Percentiles rank a stretch among this genome's conserved stretches.
phyloP scores from a whole-genome alignment of 2,329 filamentous ascomycete species.

The Ascomycota sp. region DNA sequence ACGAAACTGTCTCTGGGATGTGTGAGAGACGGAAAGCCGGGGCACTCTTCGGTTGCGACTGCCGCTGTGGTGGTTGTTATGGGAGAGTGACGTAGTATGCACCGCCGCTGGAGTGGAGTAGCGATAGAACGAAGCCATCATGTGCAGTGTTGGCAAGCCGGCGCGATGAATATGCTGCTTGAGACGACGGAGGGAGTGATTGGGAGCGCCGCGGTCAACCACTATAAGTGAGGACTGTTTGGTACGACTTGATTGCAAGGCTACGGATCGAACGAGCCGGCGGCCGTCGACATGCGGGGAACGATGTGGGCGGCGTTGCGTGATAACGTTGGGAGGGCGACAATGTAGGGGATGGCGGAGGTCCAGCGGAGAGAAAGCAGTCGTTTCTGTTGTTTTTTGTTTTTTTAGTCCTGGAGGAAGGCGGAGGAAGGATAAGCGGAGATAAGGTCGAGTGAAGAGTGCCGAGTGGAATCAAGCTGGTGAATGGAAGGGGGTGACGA shows the following conservation, averaged over 20 bases:
- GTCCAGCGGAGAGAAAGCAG: no score
- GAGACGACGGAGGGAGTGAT: background rate
- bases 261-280: no score
- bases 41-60: conserved; percentile 72
- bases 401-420: no score
- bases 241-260: no score
- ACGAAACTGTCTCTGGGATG: conserved; percentile 71
- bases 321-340: no score
- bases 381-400: no score
- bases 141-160: conserved; percentile 1
- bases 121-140: conserved; percentile 45
- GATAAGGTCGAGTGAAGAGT: background rate
- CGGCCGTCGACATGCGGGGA: no score
- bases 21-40: conserved; percentile 60
- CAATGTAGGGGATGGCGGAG: no score
- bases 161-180: conserved; percentile 1
- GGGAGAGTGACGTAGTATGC: conserved; percentile 38
- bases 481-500: no score
- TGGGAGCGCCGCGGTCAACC: conserved; percentile 1
- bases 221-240: no score
- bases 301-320: no score
- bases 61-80: conserved; percentile 49
- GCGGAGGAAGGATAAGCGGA: background rate
- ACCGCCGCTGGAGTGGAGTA: conserved; percentile 39
- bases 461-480: no score